phyloP scores from a whole-genome alignment of 2,329 filamentous ascomycete genomes.

The Botryotinia narcissicola region DNA sequence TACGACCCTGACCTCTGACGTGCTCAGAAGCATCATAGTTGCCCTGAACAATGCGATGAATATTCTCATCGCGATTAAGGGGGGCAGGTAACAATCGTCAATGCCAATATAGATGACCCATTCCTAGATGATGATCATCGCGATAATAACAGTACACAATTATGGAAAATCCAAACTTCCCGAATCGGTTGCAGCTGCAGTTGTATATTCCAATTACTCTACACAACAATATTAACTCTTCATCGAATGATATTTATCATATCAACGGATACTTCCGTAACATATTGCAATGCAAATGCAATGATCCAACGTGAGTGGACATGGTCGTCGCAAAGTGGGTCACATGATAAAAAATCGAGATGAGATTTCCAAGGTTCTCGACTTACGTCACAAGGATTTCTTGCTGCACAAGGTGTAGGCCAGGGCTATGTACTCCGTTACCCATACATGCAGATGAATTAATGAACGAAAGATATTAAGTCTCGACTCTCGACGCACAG shows the following conservation, averaged over 20 bases:
- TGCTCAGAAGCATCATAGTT: not conserved
- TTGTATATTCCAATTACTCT: not conserved
- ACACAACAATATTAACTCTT: not conserved
- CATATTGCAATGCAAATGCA: not conserved
- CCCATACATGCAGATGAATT: not conserved
- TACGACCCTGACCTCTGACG: not conserved
- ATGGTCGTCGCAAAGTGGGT: slow-evolving; percentile 5
- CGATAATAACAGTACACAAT: not conserved
- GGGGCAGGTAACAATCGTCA: not conserved
- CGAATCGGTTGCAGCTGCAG: not conserved
- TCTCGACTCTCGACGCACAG: not conserved
- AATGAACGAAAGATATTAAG: not conserved
- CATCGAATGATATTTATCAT: slow-evolving; percentile 1
- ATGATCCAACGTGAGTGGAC: not conserved
- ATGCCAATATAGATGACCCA: not conserved
- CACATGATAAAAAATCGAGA: slow-evolving; percentile 6
- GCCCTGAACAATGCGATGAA: not conserved
- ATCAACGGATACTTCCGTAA: not conserved
- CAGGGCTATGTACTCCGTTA: not conserved
- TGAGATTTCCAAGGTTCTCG: slow-evolving; percentile 4
- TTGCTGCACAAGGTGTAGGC: not conserved
- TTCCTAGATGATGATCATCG: too few species aligned
- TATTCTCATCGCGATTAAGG: too few species aligned
- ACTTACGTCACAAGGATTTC: slow-evolving; percentile 9
- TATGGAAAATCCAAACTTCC: not conserved